Evolutionary conservation across 2,329 filamentous ascomycete genomes (phyloP).

Genomic region (Penicillium sp.): DNA sequence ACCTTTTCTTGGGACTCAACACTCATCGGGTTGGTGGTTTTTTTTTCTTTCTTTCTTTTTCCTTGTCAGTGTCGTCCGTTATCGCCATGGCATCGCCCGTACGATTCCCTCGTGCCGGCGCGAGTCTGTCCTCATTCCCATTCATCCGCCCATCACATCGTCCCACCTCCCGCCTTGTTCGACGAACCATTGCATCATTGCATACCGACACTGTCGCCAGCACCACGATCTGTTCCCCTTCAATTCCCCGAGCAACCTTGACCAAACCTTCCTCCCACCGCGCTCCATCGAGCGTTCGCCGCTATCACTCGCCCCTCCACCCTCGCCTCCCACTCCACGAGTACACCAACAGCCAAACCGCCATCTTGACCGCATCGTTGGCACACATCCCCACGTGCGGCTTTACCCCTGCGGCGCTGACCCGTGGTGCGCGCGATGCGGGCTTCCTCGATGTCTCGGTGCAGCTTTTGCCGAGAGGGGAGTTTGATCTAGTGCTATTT

Average conservation of each 20-base stretch:
- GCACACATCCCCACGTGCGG: slow-evolving; percentile 72
- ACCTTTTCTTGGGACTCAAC: too few species aligned
- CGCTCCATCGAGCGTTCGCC: slow-evolving; percentile 16
- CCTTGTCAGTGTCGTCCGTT: slow-evolving; percentile 2
- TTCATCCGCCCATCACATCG: not conserved
- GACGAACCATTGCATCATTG: not conserved
- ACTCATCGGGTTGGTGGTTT: too few species aligned
- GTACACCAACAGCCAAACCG: slow-evolving; percentile 60
- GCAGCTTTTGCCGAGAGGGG: slow-evolving; percentile 71
- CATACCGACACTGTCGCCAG: not conserved
- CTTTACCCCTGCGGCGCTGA: slow-evolving; percentile 69
- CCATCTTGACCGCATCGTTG: slow-evolving; percentile 77
- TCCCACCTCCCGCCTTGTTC: too few species aligned
- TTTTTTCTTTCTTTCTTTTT: not conserved
- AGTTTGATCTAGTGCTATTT: slow-evolving; percentile 67
- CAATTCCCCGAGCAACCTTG: too few species aligned
- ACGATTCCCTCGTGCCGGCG: slow-evolving; percentile 4
- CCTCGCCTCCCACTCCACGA: slow-evolving; percentile 49
- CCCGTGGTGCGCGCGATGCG: slow-evolving; percentile 71
- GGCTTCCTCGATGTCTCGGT: slow-evolving; percentile 83
- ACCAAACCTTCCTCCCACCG: too few species aligned
- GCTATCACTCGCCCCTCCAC: slow-evolving; percentile 72
- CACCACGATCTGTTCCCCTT: too few species aligned
- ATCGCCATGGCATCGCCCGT: slow-evolving; percentile 12
- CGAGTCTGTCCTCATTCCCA: not conserved